Conservation (phyloP, 805 yeast genomes). For the Metschnikowia lochheadii region DNA sequence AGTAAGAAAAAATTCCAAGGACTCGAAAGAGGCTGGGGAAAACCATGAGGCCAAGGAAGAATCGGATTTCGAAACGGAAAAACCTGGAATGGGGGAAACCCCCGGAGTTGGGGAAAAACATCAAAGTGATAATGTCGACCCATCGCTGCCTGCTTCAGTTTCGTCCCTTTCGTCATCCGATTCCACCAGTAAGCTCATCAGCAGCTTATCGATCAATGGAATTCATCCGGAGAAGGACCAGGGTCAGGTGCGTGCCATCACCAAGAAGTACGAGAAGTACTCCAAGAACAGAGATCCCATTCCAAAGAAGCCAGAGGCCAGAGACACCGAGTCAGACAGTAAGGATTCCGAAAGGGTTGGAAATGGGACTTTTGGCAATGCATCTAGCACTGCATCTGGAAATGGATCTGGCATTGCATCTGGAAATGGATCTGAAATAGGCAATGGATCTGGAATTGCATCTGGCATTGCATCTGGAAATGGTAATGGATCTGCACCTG, state of each 20-base stretch:
- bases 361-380: background rate
- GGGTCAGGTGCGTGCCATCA: slow-evolving; percentile 4
- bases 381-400: background rate
- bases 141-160: slow-evolving; percentile 4
- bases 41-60: too few relatives aligned
- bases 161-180: slow-evolving; percentile 17
- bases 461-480: too few relatives aligned
- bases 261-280: slow-evolving; percentile 2
- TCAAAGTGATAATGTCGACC: background rate
- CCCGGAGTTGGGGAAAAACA: too few relatives aligned
- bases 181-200: slow-evolving; percentile 15
- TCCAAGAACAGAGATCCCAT: background rate
- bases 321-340: background rate
- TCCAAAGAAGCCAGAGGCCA: background rate
- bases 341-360: background rate
- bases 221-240: background rate
- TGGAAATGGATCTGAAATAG: too few relatives aligned
- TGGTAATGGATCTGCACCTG: too few relatives aligned
- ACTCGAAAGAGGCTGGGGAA: background rate
- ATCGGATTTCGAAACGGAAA: too few relatives aligned
- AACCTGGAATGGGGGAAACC: too few relatives aligned
- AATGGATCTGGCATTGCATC: too few relatives aligned
- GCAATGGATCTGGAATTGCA: too few relatives aligned
- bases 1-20: background rate
- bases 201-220: slow-evolving; percentile 11